Evolutionary conservation across 176 grass and related monocot genomes (phyloP).

Genomic region (Phoenix dactylifera): DNA sequence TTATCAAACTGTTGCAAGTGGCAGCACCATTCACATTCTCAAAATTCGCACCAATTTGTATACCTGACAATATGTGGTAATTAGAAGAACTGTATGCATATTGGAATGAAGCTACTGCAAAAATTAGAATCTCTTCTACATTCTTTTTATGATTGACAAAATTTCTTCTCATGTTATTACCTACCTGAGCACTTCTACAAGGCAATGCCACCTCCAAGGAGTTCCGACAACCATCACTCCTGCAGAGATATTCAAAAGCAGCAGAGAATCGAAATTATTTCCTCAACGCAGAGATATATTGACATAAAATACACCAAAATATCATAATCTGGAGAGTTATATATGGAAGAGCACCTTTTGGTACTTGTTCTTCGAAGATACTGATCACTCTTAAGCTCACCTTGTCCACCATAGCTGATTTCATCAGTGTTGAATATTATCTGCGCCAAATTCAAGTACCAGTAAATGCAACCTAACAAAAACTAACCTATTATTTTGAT

Average conservation of each 20-base stretch:
- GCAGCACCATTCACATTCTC: constrained; percentile 24
- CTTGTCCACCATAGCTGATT: constrained; percentile 67
- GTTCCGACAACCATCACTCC: constrained; percentile 66
- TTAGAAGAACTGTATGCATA: neutral
- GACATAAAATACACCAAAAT: constrained; percentile 6
- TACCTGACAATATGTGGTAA: constrained; percentile 40
- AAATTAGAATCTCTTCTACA: constrained; percentile 13
- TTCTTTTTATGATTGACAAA: neutral
- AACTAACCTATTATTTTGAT: no score
- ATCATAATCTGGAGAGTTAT: constrained; percentile 17
- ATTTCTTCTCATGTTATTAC: constrained; percentile 15
- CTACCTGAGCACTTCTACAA: constrained; percentile 92
- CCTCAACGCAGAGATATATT: neutral
- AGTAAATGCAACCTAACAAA: no score
- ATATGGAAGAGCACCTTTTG: constrained; percentile 49
- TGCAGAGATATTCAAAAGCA: constrained; percentile 21
- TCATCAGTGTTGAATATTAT: constrained; percentile 82
- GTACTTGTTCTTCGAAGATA: constrained; percentile 48
- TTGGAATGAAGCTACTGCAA: neutral
- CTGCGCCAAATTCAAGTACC: constrained; percentile 17
- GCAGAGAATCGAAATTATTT: neutral
- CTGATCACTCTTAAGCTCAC: constrained; percentile 44
- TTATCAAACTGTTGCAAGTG: no score
- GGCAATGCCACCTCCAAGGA: constrained; percentile 71
- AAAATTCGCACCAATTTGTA: constrained; percentile 83